Conservation (phyloP, 257 asterid genomes). For the Fraxinus excelsior region DNA sequence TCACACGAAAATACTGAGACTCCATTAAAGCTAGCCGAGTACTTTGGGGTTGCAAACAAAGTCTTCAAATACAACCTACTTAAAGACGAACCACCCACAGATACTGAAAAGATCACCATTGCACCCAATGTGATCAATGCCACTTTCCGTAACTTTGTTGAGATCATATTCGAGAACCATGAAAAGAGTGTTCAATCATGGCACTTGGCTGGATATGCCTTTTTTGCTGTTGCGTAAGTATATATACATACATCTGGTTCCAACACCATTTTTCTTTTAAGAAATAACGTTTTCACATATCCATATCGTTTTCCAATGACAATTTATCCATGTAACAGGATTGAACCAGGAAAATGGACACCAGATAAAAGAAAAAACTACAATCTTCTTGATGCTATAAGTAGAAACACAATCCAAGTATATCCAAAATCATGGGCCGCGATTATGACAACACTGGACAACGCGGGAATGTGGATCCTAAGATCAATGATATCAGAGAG, state of each 20-base stretch:
- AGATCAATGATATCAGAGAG: slow-evolving; percentile 53
- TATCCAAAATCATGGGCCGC: slow-evolving; percentile 75
- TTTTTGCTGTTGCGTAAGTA: slow-evolving; percentile 66
- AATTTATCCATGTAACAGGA: slow-evolving; percentile 33
- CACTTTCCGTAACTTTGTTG: slow-evolving; percentile 53
- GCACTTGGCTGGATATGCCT: slow-evolving; percentile 61
- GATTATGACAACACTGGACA: slow-evolving; percentile 57
- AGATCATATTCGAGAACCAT: slow-evolving; percentile 62
- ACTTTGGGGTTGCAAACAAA: slow-evolving; percentile 43
- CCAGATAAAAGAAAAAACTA: slow-evolving; percentile 58
- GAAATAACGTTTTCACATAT: background rate
- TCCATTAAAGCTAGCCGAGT: slow-evolving; percentile 58
- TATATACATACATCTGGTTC: background rate
- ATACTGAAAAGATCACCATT: slow-evolving; percentile 21
- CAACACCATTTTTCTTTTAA: background rate
- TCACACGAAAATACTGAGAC: slow-evolving; percentile 54
- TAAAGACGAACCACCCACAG: slow-evolving; percentile 38
- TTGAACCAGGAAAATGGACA: slow-evolving; percentile 64
- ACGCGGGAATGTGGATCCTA: slow-evolving; percentile 71
- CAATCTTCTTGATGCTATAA: slow-evolving; percentile 65
- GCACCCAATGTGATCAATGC: slow-evolving; percentile 61
- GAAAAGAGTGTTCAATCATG: slow-evolving; percentile 54
- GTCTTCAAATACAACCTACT: slow-evolving; percentile 50
- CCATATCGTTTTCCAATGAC: too few relatives aligned
- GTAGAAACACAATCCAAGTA: slow-evolving; percentile 66